phyloP scores from a whole-genome alignment of 176 grass and related monocot genomes.

The Aegilops tauschii region DNA sequence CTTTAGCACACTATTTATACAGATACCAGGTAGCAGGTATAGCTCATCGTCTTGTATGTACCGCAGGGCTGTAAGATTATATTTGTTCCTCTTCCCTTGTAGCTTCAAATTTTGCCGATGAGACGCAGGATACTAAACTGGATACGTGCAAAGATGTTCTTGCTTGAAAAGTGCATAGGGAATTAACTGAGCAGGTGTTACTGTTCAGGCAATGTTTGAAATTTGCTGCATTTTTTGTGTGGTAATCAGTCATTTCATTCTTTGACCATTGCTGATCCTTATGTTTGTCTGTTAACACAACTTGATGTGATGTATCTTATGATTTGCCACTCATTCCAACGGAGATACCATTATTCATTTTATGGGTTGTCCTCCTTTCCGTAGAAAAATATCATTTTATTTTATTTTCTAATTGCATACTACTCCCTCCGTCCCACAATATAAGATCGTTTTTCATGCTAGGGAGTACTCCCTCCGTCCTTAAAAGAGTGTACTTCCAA shows the following conservation, averaged over 20 bases:
- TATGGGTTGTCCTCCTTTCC: not conserved
- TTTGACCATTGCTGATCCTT: not conserved
- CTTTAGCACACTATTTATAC: slow-evolving; percentile 18
- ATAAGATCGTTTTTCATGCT: too few species aligned
- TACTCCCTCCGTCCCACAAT: too few species aligned
- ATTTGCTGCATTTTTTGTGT: not conserved
- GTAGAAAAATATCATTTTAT: too few species aligned
- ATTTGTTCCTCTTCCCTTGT: slow-evolving; percentile 22
- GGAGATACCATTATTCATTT: not conserved
- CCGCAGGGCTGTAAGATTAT: slow-evolving; percentile 14
- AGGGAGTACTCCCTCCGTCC: too few species aligned
- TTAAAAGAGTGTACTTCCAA: too few species aligned
- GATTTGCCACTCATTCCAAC: slow-evolving; percentile 14
- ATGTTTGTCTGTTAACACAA: not conserved
- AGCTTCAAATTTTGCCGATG: slow-evolving; percentile 43
- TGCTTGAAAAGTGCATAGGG: slow-evolving; percentile 11
- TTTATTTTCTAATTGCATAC: too few species aligned
- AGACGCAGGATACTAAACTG: slow-evolving; percentile 19
- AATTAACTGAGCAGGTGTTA: not conserved
- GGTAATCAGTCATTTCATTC: slow-evolving; percentile 13
- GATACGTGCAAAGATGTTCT: slow-evolving; percentile 28
- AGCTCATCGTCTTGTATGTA: slow-evolving; percentile 30
- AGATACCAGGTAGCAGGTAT: slow-evolving; percentile 23
- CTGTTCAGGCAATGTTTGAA: not conserved
- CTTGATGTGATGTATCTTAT: slow-evolving; percentile 1